A percentile compares a stretch with the other conserved stretches of the same genome.
Conservation (phyloP, 2,329 filamentous ascomycete genomes). For the Clonostachys solani region DNA sequence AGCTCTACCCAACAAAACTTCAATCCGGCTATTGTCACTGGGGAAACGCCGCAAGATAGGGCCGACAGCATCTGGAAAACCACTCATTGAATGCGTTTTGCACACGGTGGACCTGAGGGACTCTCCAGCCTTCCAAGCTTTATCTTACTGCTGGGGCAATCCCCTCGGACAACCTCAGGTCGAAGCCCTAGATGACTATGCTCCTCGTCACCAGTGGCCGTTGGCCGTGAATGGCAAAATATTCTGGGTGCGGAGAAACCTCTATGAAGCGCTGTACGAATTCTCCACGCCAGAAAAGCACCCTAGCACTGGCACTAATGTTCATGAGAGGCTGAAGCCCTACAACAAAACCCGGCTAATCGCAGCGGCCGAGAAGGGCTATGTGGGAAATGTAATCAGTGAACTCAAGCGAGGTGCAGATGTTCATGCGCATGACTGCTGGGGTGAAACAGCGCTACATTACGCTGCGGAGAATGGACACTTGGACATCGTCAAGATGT, state of each 20-base stretch:
- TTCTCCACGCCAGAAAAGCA: constrained; percentile 1
- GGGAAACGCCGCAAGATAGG: not conserved
- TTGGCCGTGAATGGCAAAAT: constrained; percentile 4
- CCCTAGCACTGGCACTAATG: not conserved
- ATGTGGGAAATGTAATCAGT: constrained; percentile 1
- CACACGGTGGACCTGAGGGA: constrained; percentile 3
- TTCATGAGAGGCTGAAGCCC: constrained; percentile 2
- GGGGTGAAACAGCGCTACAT: constrained; percentile 5
- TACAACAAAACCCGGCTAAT: constrained; percentile 6
- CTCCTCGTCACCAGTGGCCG: constrained; percentile 3
- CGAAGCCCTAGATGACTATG: constrained; percentile 1
- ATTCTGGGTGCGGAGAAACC: constrained; percentile 2
- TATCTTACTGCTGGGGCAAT: constrained; percentile 7
- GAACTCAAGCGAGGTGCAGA: constrained; percentile 5
- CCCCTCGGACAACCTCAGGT: constrained; percentile 1
- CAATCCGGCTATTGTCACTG: not conserved
- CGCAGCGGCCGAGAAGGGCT: constrained; percentile 3
- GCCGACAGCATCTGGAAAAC: constrained; percentile 1
- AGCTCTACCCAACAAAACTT: not conserved
- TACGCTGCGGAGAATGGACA: constrained; percentile 4
- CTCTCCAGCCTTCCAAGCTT: constrained; percentile 3
- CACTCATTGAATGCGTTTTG: constrained; percentile 3
- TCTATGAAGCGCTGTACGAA: constrained; percentile 3
- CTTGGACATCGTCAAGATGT: not conserved
- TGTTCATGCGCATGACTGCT: constrained; percentile 1